These are phyloP conservation scores for Gossypium raimondii DNA, from an alignment of 345 rosid species.

Conservation along the genomic window DNA sequence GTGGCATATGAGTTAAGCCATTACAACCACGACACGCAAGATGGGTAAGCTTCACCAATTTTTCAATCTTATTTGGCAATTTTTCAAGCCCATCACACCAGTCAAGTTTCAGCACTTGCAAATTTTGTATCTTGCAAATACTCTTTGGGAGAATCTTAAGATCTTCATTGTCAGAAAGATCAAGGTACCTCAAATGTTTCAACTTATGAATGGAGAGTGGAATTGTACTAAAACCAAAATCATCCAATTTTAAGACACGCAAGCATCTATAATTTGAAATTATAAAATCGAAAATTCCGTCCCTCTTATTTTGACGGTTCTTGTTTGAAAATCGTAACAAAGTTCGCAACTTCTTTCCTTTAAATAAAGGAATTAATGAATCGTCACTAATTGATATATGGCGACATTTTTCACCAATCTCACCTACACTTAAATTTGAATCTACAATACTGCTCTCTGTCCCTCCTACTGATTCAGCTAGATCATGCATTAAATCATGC, in stretches of 20 bases:
- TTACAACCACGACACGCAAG: accelerated
- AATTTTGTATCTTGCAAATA: background rate
- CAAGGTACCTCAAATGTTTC: background rate
- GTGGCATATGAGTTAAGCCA: background rate
- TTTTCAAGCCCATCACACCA: accelerated
- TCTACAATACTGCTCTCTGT: too few species aligned
- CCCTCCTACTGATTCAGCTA: background rate
- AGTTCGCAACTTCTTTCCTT: background rate
- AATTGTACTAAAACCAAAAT: background rate
- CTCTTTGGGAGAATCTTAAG: background rate
- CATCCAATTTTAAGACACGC: background rate
- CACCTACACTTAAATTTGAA: too few species aligned
- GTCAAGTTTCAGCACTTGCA: background rate
- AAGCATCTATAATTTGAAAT: background rate
- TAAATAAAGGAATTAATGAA: background rate
- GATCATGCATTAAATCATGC: background rate
- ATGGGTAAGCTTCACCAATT: background rate
- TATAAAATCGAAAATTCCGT: accelerated
- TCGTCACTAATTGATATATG: too few species aligned
- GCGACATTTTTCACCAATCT: too few species aligned
- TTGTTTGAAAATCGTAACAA: background rate
- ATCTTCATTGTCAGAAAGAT: accelerated
- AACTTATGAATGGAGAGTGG: background rate
- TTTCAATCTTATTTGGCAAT: background rate
- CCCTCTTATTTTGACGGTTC: background rate